phyloP scores from a whole-genome alignment of 2,329 filamentous ascomycete genomes.

The Mycosphaerella sp. region DNA sequence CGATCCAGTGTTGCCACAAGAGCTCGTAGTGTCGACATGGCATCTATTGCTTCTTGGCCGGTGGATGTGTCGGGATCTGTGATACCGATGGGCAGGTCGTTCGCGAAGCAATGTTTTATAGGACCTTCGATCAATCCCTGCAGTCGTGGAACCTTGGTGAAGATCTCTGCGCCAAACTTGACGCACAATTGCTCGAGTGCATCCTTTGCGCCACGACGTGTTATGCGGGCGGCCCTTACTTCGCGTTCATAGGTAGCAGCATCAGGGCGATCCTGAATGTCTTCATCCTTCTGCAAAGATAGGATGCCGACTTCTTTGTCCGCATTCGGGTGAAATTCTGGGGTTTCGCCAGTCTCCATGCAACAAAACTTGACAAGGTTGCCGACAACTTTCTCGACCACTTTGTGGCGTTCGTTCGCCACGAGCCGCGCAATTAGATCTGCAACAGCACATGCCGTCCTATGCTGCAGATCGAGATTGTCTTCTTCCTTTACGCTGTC shows the following conservation, averaged over 20 bases:
- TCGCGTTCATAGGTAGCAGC: slow-evolving; percentile 85
- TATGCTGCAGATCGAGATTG: slow-evolving; percentile 77
- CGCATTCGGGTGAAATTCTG: slow-evolving; percentile 83
- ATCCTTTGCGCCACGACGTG: slow-evolving; percentile 87
- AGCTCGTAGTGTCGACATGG: slow-evolving; percentile 84
- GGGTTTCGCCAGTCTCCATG: slow-evolving; percentile 94
- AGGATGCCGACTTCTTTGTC: slow-evolving; percentile 72
- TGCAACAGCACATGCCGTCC: slow-evolving; percentile 79
- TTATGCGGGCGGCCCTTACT: slow-evolving; percentile 81
- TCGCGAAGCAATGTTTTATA: slow-evolving; percentile 66
- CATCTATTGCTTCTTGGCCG: slow-evolving; percentile 91
- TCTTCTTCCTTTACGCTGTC: slow-evolving; percentile 96
- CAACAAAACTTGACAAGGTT: slow-evolving; percentile 98
- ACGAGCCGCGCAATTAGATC: slow-evolving; percentile 82
- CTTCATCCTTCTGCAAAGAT: slow-evolving; percentile 95
- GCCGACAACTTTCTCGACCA: slow-evolving; percentile 90
- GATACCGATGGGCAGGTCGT: slow-evolving; percentile 62
- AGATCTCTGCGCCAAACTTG: slow-evolving; percentile 69
- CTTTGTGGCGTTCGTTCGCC: slow-evolving; percentile 67
- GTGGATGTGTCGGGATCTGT: slow-evolving; percentile 66
- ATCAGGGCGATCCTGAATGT: slow-evolving; percentile 86
- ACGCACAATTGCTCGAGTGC: slow-evolving; percentile 80
- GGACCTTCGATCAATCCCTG: slow-evolving; percentile 75
- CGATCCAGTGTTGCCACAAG: slow-evolving; percentile 82
- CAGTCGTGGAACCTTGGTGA: slow-evolving; percentile 80